Evolutionary conservation across 2,329 filamentous ascomycete species (phyloP), one percentile per base, ranked within the genome.

Genomic region (Ophiostoma himal-ulmi): DNA sequence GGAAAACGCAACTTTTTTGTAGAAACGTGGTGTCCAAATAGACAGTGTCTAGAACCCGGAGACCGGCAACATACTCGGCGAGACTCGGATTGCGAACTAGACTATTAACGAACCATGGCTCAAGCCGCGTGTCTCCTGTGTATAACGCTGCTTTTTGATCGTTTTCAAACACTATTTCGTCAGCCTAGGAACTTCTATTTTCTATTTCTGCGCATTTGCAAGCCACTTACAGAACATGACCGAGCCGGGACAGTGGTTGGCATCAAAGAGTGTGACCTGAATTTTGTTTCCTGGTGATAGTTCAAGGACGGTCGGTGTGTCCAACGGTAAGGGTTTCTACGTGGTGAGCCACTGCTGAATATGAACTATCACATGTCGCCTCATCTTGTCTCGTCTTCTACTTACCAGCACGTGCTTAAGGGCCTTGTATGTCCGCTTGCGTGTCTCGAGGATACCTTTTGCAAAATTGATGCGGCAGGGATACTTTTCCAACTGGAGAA

Each of bases 11-110:
- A 26, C 84, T 75, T 22, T 39, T 44, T 0, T 81, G 78, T 1
- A 80, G 78, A 70, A 94, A 93, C 0, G 92, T 96, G 0, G 93
- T 97, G 77, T 98, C 94, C 0, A 98, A 85, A 75, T 97, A 97
- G 3, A 98, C 86, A 67, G 86, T 92, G 76, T 96, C 91, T 1
- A 98, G 82, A 0, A 79, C 84, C 75, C 88, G 91, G 34, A 88
- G 77, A 0, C 90, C 88, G 6, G 83, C 80, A 0, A 88, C 85
- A 75, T 94, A 97, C 70, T 93, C 90, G 6, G 96, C 80, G 26
- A 97, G 80, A 22, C 87, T 79, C 0, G 94, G 93, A 73, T 90
- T 90, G 68, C 91, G 86, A 0, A 85, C 82, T 26, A 97, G 80
- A 1, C 87, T 83, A 73, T 91, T 89, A 10, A 97, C 88, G 84